A percentile compares a stretch with the other conserved stretches of the same genome.
Evolutionary conservation across 331 rosid genomes (phyloP).

Genomic region (Stylosanthes scabra): DNA sequence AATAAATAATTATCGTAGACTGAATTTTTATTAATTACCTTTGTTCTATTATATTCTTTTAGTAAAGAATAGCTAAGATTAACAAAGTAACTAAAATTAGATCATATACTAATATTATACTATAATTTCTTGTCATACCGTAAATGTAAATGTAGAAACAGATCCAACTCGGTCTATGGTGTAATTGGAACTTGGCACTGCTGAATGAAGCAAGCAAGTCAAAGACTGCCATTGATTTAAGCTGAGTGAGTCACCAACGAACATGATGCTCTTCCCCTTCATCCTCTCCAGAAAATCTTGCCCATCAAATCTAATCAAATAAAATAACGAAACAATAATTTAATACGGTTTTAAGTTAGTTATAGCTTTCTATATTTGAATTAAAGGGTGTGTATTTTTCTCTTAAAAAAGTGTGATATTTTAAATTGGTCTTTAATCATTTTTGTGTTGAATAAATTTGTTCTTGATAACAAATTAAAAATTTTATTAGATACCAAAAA

Average conservation of each 20-base stretch:
- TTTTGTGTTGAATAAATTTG: too few species aligned
- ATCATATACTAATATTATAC: too few species aligned
- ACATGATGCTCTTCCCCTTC: constrained; percentile 85
- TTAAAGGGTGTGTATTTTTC: too few species aligned
- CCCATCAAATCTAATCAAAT: constrained; percentile 65
- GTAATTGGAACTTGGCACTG: constrained; percentile 62
- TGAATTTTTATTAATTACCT: too few species aligned
- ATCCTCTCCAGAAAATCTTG: constrained; percentile 57
- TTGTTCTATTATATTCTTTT: too few species aligned
- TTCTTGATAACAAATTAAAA: too few species aligned
- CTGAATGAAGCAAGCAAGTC: constrained; percentile 77
- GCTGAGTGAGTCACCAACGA: constrained; percentile 94
- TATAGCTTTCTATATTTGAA: background rate
- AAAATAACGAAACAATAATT: background rate
- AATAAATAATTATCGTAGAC: too few species aligned
- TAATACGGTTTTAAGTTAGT: background rate
- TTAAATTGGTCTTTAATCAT: too few species aligned
- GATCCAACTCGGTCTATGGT: constrained; percentile 53
- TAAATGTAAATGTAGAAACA: constrained; percentile 69
- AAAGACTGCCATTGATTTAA: constrained; percentile 91
- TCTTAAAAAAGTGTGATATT: too few species aligned
- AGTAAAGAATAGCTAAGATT: too few species aligned
- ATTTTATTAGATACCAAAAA: too few species aligned
- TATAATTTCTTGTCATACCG: constrained; percentile 48
- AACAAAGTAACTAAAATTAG: too few species aligned